phyloP scores from a whole-genome alignment of 805 yeast species.

The Metschnikowia anglica region DNA sequence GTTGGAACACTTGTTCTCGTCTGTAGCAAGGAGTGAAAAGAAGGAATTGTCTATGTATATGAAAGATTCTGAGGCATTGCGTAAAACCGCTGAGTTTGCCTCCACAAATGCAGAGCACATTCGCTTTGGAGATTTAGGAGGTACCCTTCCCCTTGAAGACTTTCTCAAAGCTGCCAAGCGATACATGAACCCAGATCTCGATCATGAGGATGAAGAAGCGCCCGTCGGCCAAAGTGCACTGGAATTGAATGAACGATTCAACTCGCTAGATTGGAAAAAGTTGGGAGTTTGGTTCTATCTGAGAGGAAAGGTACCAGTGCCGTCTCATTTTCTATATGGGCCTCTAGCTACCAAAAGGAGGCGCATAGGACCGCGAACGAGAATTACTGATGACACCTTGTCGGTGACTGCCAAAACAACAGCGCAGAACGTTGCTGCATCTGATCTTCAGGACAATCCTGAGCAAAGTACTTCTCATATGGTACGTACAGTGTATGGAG shows the following conservation, averaged over 20 bases:
- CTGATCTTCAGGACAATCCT: constrained; percentile 49
- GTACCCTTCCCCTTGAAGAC: constrained; percentile 49
- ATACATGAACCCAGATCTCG: constrained; percentile 27
- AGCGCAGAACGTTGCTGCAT: constrained; percentile 54
- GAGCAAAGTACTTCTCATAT: constrained; percentile 64
- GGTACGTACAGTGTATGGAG: constrained; percentile 53
- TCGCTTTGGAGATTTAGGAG: constrained; percentile 55
- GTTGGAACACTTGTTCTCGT: constrained; percentile 48
- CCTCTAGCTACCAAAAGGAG: constrained; percentile 64
- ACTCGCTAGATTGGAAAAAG: constrained; percentile 56
- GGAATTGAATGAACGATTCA: constrained; percentile 28
- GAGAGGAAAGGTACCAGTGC: constrained; percentile 47
- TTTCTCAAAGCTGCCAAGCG: constrained; percentile 40
- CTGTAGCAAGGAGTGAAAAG: constrained; percentile 37
- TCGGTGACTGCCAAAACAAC: constrained; percentile 27
- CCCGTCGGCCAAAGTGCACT: background rate
- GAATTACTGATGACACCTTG: constrained; percentile 45
- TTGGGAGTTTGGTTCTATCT: constrained; percentile 53
- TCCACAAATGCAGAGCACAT: constrained; percentile 62
- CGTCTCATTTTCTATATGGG: constrained; percentile 65
- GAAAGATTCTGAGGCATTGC: constrained; percentile 63
- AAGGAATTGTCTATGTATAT: constrained; percentile 38
- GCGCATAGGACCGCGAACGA: constrained; percentile 31
- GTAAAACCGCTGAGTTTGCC: constrained; percentile 59
- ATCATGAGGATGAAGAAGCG: constrained; percentile 4